Percentiles rank a stretch among this genome's conserved stretches.
Conservation (phyloP, 2,329 filamentous ascomycete genomes). For the Neophaeococcomyces aloes region DNA sequence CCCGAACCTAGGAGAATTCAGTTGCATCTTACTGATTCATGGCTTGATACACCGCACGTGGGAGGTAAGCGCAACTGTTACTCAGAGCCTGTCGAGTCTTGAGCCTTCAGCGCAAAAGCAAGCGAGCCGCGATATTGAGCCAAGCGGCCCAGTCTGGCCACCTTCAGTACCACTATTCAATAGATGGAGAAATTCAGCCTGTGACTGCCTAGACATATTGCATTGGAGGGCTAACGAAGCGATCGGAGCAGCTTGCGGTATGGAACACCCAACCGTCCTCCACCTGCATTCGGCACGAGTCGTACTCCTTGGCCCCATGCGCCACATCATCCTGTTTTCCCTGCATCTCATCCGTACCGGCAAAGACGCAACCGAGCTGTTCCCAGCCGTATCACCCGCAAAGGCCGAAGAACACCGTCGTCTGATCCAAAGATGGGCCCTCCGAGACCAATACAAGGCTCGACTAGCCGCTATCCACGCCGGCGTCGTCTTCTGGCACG, state of each 20-base stretch:
- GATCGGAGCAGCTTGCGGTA: slow-evolving; percentile 37
- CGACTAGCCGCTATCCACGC: slow-evolving; percentile 44
- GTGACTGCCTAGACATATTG: slow-evolving; percentile 42
- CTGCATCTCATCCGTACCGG: slow-evolving; percentile 25
- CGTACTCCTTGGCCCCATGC: slow-evolving; percentile 39
- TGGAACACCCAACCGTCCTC: slow-evolving; percentile 45
- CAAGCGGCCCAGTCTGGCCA: slow-evolving; percentile 33
- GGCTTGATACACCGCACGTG: no score
- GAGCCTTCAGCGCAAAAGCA: slow-evolving; percentile 33
- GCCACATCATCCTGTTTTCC: slow-evolving; percentile 36
- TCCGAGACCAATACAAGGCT: slow-evolving; percentile 45
- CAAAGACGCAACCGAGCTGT: slow-evolving; percentile 23
- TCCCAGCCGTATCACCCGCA: slow-evolving; percentile 24
- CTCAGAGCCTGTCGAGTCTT: slow-evolving; percentile 38
- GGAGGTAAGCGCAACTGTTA: no score
- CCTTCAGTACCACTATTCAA: slow-evolving; percentile 37
- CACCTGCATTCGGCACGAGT: slow-evolving; percentile 46
- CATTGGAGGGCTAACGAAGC: slow-evolving; percentile 49
- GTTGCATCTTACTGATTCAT: no score
- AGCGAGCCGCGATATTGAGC: slow-evolving; percentile 28
- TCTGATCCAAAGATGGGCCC: slow-evolving; percentile 39
- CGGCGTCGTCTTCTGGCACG: slow-evolving; percentile 42
- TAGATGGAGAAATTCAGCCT: slow-evolving; percentile 34
- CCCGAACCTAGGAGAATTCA: no score
- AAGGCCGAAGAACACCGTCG: slow-evolving; percentile 25